A percentile compares a stretch with the other conserved stretches of the same genome.
These are phyloP conservation scores for Fragaria iinumae DNA, from an alignment of 306 rosid species.

Conservation along the genomic window DNA sequence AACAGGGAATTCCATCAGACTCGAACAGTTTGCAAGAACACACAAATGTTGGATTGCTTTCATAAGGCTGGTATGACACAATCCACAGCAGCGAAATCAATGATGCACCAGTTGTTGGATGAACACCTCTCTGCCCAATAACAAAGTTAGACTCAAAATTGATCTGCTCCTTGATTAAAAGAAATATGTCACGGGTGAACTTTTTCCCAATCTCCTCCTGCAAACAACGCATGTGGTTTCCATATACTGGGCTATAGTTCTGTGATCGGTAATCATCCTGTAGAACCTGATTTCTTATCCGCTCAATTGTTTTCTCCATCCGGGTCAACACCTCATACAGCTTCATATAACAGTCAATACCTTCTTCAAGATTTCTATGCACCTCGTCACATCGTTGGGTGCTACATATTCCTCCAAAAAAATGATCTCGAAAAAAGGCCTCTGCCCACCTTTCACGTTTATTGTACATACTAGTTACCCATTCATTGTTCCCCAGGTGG, in stretches of 20 bases:
- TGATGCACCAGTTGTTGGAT: background rate
- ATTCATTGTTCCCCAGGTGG: background rate
- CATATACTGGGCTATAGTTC: background rate
- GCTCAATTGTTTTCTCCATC: background rate
- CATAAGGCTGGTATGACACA: background rate
- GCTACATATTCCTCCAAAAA: background rate
- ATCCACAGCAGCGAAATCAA: background rate
- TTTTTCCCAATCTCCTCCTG: background rate
- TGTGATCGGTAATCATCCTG: background rate
- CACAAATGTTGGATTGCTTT: background rate
- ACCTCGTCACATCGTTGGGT: background rate
- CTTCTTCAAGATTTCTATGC: background rate
- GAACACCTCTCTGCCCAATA: background rate
- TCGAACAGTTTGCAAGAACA: background rate
- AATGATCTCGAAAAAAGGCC: background rate
- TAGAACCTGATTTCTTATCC: background rate
- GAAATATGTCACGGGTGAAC: background rate
- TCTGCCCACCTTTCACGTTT: background rate
- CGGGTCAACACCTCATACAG: background rate
- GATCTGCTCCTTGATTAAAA: background rate
- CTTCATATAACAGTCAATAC: background rate
- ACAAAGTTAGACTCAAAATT: slow-evolving; percentile 6
- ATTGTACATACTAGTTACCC: background rate
- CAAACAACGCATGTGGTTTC: background rate
- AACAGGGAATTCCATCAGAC: background rate